These are phyloP conservation scores for Scheffersomyces titani DNA, from an alignment of 1,139 yeast genomes.

Conservation along the genomic window DNA sequence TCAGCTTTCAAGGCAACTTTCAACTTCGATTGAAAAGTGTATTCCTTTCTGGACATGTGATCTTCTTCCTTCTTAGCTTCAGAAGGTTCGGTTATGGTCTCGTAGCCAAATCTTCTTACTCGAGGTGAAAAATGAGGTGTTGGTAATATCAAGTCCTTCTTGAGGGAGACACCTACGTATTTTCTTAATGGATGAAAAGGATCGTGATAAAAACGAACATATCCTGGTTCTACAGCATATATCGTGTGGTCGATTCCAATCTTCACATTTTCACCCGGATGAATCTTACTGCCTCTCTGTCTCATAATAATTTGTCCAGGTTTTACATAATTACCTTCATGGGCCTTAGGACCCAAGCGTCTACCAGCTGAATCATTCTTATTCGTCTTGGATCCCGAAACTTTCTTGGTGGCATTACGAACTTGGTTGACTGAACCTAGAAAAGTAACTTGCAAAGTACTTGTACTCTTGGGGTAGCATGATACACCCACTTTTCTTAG, in stretches of 20 bases:
- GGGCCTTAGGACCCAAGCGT: conserved; percentile 85
- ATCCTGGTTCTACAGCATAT: conserved; percentile 90
- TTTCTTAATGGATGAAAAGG: conserved; percentile 97
- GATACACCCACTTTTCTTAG: not conserved
- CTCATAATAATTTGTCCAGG: conserved; percentile 92
- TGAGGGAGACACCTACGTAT: conserved; percentile 84
- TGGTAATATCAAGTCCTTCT: conserved; percentile 66
- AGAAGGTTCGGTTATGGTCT: conserved; percentile 48
- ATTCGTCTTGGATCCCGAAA: conserved; percentile 90
- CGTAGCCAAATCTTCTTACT: conserved; percentile 80
- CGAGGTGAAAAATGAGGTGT: conserved; percentile 89
- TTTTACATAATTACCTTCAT: conserved; percentile 65
- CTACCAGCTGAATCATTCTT: conserved; percentile 96
- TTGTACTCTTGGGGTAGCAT: not conserved
- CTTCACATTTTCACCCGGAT: conserved; percentile 90
- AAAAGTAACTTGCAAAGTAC: not conserved
- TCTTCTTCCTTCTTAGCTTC: conserved; percentile 59
- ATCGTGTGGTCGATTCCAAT: conserved; percentile 95
- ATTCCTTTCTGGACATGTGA: conserved; percentile 64
- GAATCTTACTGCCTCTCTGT: conserved; percentile 95
- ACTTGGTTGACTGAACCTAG: conserved; percentile 41
- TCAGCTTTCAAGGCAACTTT: conserved; percentile 22
- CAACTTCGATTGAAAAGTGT: conserved; percentile 54
- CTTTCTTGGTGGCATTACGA: conserved; percentile 91
- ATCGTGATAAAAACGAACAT: conserved; percentile 84